Evolutionary conservation across 169 alveolate genomes (phyloP).

Genomic region (Plasmodium knowlesi): DNA sequence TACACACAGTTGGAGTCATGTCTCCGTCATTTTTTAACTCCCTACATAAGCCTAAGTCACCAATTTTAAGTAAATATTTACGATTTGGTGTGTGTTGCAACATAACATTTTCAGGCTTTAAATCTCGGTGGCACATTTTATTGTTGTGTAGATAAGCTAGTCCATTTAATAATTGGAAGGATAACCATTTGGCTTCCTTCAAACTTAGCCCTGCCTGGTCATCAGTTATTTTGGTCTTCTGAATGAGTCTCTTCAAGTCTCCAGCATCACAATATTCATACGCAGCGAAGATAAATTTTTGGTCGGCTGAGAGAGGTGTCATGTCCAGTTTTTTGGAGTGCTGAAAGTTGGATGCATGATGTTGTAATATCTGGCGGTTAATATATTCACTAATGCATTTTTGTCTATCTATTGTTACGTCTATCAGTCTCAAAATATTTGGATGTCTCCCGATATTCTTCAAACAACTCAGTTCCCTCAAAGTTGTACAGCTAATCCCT

Average conservation of each 20-base stretch:
- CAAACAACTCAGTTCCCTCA: conserved; percentile 89
- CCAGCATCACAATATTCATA: conserved; percentile 89
- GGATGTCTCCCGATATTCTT: conserved; percentile 86
- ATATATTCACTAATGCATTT: conserved; percentile 69
- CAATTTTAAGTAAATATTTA: conserved; percentile 87
- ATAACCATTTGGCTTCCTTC: conserved; percentile 88
- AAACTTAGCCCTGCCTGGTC: conserved; percentile 82
- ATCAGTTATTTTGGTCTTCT: conserved; percentile 69
- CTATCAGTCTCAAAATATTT: conserved; percentile 81
- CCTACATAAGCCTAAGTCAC: conserved; percentile 92
- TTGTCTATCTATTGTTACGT: conserved; percentile 81
- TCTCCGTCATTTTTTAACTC: conserved; percentile 89
- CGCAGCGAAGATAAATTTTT: conserved; percentile 87
- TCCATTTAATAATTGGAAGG: conserved; percentile 96
- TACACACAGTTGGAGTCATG: conserved; percentile 91
- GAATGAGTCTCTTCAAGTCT: conserved; percentile 50
- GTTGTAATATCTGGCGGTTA: conserved; percentile 66
- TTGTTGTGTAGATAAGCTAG: conserved; percentile 95
- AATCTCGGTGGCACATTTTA: conserved; percentile 90
- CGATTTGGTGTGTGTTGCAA: conserved; percentile 78
- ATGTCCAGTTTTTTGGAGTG: conserved; percentile 52
- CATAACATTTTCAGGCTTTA: conserved; percentile 94
- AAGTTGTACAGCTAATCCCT: conserved; percentile 90
- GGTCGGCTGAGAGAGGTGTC: conserved; percentile 73
- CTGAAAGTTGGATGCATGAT: conserved; percentile 55